Conservation (phyloP, 345 rosid species). For the Populus simonii region DNA sequence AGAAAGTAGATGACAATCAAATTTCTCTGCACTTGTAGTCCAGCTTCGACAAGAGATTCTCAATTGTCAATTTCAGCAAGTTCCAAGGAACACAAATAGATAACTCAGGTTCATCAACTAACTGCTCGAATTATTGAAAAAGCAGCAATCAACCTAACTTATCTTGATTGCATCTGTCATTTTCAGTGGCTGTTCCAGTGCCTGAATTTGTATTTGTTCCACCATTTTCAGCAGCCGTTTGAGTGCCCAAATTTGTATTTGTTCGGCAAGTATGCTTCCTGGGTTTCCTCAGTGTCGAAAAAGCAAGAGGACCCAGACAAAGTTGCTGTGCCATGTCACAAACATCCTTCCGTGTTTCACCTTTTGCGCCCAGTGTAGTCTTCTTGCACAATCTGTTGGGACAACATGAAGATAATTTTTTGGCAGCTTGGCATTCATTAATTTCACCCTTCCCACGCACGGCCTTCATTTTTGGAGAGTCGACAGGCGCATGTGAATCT, state of each 20-base stretch:
- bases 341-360: slow-evolving; percentile 30
- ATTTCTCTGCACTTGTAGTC: neutral
- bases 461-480: slow-evolving; percentile 27
- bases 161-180: slow-evolving; percentile 16
- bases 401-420: slow-evolving; percentile 26
- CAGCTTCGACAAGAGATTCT: neutral
- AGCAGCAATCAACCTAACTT: slow-evolving; percentile 7
- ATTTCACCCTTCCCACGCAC: slow-evolving; percentile 28
- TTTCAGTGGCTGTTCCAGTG: slow-evolving; percentile 29
- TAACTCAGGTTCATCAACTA: neutral
- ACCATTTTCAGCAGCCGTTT: slow-evolving; percentile 28
- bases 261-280: slow-evolving; percentile 46
- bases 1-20: neutral
- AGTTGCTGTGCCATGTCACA: slow-evolving; percentile 38
- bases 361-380: slow-evolving; percentile 33
- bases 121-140: neutral
- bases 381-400: slow-evolving; percentile 46
- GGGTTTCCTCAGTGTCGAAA: slow-evolving; percentile 43
- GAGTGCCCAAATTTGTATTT: slow-evolving; percentile 31
- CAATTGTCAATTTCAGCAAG: neutral
- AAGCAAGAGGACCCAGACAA: slow-evolving; percentile 48
- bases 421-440: slow-evolving; percentile 21
- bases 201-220: slow-evolving; percentile 33
- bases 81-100: neutral
- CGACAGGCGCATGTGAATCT: slow-evolving; percentile 47